phyloP scores from a whole-genome alignment of 768 basidiomycete species.

The Floccularia luteovirens region DNA sequence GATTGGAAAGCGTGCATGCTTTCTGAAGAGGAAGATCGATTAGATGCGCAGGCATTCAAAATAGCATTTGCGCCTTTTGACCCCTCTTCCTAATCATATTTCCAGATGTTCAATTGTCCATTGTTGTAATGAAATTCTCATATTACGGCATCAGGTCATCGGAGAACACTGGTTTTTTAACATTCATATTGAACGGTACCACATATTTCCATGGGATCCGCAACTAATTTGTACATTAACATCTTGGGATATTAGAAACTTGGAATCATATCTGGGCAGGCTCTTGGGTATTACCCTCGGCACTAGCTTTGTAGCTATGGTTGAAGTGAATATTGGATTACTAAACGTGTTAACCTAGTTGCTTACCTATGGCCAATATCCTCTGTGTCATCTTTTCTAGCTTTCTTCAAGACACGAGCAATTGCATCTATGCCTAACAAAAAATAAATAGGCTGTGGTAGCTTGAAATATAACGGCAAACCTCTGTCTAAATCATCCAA shows the following conservation, averaged over 20 bases:
- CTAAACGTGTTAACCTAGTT: neutral
- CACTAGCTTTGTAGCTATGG: constrained; percentile 20
- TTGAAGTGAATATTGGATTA: neutral
- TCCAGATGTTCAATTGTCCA: no score
- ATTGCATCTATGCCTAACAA: constrained; percentile 79
- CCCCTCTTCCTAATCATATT: constrained; percentile 30
- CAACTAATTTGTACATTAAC: no score
- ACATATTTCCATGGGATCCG: no score
- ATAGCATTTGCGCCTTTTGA: constrained; percentile 72
- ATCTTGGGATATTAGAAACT: no score
- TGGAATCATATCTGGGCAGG: constrained; percentile 13
- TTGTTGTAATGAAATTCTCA: no score
- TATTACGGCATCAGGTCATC: no score
- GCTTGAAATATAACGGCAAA: constrained; percentile 1
- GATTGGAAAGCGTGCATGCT: constrained; percentile 92
- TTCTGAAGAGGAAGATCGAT: constrained; percentile 78
- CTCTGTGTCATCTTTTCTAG: constrained; percentile 49
- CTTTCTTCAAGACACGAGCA: constrained; percentile 65
- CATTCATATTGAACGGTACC: no score
- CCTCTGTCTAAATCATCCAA: constrained; percentile 75
- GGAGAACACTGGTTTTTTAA: no score
- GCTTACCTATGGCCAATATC: constrained; percentile 61
- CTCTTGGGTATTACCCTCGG: constrained; percentile 7
- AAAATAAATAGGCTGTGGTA: constrained; percentile 4
- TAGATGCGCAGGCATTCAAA: constrained; percentile 81